Base-by-base conservation (phyloP, 2,329 filamentous ascomycete genomes). In the Fusarium stilboides region DNA sequence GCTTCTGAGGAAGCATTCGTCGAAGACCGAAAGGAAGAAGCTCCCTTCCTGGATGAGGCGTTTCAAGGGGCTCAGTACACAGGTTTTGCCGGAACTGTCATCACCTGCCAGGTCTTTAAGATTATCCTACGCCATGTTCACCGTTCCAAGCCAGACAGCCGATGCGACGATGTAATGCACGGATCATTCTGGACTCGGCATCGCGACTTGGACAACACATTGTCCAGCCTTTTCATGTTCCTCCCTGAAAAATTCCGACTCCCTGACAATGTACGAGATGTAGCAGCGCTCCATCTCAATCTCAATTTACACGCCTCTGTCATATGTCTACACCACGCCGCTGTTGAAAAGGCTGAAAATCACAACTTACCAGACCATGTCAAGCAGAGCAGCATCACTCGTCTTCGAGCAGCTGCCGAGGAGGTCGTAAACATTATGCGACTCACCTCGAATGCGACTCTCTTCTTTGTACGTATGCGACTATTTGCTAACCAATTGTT, bases 181-280 rank as follows among this genome's bases (percentile, higher is more conserved):
- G 94, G 94, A 5, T 85, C 88, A 20, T 98, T 94, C 78, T 98
- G 95, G 95, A 91, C 89, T 73, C 88, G 93, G 2, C 95, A 98
- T 78, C 88, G 94, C 6, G 85, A 89, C 14, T 87, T 98, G 70
- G 94, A 98, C 77, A 94, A 94, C 68, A 88, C 91, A 15, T 81
- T 98, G 2, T 89, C 93, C 4, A 93, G 91, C 72, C 90, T 90
- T 6, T 91, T 94, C 56, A 88, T 97, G 77, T 91, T 91, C 33
- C 82, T 98, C 8, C 94, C 95, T 0, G 89, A 91, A 58, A 84
- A 88, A 61, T 85, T 97, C 43, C 88, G 93, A 36, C 80, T 97
- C 24, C 93, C 94, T 0, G 80, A 84, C 26, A 90, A 91, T 14
- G 81, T 93, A 52, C 84, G 86, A 39, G 88, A 97, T 70, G 85